Conservation (phyloP, 371 early-diverging fungal genomes). For the Apophysomyces elegans region DNA sequence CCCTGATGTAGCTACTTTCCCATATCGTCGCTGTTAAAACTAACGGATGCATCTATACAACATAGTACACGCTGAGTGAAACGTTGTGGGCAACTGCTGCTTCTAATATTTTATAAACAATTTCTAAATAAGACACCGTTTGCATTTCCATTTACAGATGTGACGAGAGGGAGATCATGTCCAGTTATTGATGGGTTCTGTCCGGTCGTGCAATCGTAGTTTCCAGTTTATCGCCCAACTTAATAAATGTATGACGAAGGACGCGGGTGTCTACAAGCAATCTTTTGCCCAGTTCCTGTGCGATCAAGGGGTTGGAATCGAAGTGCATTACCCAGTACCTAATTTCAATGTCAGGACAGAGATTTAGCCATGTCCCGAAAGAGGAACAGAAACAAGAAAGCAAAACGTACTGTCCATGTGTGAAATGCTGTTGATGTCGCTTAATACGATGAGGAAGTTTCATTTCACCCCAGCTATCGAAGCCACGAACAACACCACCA, state of each 20-base stretch:
- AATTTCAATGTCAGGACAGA: background rate
- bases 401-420: slow-evolving; percentile 61
- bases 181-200: slow-evolving; percentile 42
- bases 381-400: no score
- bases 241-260: slow-evolving; percentile 76
- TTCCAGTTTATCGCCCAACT: slow-evolving; percentile 71
- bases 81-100: background rate
- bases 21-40: no score
- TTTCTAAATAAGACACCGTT: background rate
- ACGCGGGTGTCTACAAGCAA: slow-evolving; percentile 77
- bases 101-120: background rate
- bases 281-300: slow-evolving; percentile 64
- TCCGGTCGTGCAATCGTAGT: slow-evolving; percentile 63
- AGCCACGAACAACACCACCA: slow-evolving; percentile 80
- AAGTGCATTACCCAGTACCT: slow-evolving; percentile 85
- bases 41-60: no score
- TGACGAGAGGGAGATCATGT: background rate
- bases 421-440: slow-evolving; percentile 68
- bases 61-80: no score
- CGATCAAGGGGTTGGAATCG: slow-evolving; percentile 69
- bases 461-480: slow-evolving; percentile 70
- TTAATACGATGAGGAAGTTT: slow-evolving; percentile 69
- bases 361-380: background rate
- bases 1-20: no score
- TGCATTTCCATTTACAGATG: slow-evolving; percentile 5